These are phyloP conservation scores for Naganishia sp. DNA, from an alignment of 1,284 basidiomycete genomes.

Conservation along the genomic window DNA sequence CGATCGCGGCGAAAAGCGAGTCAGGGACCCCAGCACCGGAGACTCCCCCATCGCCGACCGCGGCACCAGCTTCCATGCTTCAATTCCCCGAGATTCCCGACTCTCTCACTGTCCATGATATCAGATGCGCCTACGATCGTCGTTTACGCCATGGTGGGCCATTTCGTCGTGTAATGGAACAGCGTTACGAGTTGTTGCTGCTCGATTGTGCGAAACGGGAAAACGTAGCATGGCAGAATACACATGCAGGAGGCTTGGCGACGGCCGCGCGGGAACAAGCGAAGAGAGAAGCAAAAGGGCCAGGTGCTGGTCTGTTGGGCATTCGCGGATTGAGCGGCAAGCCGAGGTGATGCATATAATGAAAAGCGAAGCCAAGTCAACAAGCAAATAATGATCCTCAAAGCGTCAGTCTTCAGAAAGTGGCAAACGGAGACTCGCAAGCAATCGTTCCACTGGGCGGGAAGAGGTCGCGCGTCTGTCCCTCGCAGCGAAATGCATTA, in stretches of 20 bases:
- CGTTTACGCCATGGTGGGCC: constrained; percentile 9
- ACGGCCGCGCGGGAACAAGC: constrained; percentile 1
- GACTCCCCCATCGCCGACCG: neutral
- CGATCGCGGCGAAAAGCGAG: constrained; percentile 9
- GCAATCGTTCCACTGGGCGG: too few species aligned
- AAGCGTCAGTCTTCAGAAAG: too few species aligned
- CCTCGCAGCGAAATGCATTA: too few species aligned
- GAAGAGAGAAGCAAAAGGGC: constrained; percentile 12
- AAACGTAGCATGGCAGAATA: neutral
- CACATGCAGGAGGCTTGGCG: constrained; percentile 10
- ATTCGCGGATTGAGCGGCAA: neutral
- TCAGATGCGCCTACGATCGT: constrained; percentile 12
- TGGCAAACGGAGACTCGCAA: too few species aligned
- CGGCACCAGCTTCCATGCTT: neutral
- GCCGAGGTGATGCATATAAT: neutral
- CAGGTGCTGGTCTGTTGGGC: neutral
- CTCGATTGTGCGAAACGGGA: constrained; percentile 12
- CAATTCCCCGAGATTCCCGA: constrained; percentile 20
- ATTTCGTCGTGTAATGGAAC: constrained; percentile 6
- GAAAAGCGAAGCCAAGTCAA: too few species aligned
- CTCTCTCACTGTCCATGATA: neutral
- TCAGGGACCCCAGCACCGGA: constrained; percentile 13
- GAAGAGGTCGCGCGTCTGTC: too few species aligned
- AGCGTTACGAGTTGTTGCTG: constrained; percentile 9
- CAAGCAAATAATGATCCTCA: too few species aligned